Base-by-base conservation (phyloP, 228 moss, liverwort and hornwort genomes). In the Sphagnum fallax region DNA sequence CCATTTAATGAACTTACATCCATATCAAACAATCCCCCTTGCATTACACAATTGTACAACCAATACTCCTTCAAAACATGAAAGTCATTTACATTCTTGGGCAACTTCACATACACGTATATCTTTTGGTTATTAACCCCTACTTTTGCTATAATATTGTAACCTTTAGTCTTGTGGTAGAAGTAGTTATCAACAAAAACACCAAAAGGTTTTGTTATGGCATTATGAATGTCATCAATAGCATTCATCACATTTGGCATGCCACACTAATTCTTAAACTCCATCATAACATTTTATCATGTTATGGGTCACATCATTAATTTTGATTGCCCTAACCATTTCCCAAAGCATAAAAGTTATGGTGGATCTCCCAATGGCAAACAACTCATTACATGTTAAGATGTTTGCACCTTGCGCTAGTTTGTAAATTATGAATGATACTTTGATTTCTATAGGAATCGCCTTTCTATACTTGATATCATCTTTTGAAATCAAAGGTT, bases 101-200 rank as follows among this genome's bases (percentile, higher is more conserved):
- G 50, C 14, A 50, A 12, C 5, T 50, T 50, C 7, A 50, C 51
- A 51, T 65, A 50, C 15, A 65, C n/a, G 4, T 65, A 65, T 6
- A 5, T 50, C 12, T 65, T 65, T 14, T 6, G 49, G 11, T 11
- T 32, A 51, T 65, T 11, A 6, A 65, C 65, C 0, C 52, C 65
- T 4, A 8, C 51, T 65, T 65, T 6, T 8, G 49, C 47, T 49
- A 50, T 15, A 49, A 65, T 12, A 15, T 15, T 66, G 8, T 66
- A 66, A 16, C 66, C 66, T 16, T 66, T 52, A 12, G 51, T 66
- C 14, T 66, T 66, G 13, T 66, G 50, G 13, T 50, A 66, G 8
- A 8, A 66, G 0, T 51, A 66, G 1, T 66, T 4, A 0, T 13
- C 4, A 5, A 6, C 5, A 51, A 48, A 48, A 9, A 4, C 9